phyloP scores from a whole-genome alignment of 305 asterid genomes.

The Fraxinus dipetala region DNA sequence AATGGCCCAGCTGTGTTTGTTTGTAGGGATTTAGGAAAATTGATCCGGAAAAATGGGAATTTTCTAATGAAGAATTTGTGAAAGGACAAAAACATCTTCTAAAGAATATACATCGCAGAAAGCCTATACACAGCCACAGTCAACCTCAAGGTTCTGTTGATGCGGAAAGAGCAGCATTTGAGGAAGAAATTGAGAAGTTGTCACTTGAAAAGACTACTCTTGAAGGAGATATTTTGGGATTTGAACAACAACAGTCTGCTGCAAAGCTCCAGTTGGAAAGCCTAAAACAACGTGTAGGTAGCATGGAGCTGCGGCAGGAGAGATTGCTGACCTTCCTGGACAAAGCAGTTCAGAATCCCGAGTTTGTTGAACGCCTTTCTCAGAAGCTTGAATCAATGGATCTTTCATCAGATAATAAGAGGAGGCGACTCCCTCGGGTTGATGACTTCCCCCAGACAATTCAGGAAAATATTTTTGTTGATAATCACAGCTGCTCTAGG shows the following conservation, averaged over 20 bases:
- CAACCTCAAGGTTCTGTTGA: constrained; percentile 75
- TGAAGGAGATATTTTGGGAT: constrained; percentile 45
- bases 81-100: constrained; percentile 89
- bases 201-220: constrained; percentile 67
- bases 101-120: constrained; percentile 82
- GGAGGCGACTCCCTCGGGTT: constrained; percentile 72
- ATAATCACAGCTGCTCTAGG: constrained; percentile 51
- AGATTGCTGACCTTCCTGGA: constrained; percentile 51
- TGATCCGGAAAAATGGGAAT: constrained; percentile 96
- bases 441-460: constrained; percentile 44
- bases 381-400: constrained; percentile 83
- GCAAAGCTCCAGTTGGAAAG: constrained; percentile 59
- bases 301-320: constrained; percentile 77
- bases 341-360: constrained; percentile 61
- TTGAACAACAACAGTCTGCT: constrained; percentile 61
- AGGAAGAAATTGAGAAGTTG: constrained; percentile 86
- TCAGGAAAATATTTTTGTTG: constrained; percentile 48
- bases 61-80: constrained; percentile 86
- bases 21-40: constrained; percentile 86
- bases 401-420: constrained; percentile 73
- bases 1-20: not conserved
- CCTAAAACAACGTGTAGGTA: constrained; percentile 50
- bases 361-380: constrained; percentile 59
- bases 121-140: constrained; percentile 97
- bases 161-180: constrained; percentile 75